phyloP scores from a whole-genome alignment of 2,329 filamentous ascomycete species.

The Ophiostoma perfectum region DNA sequence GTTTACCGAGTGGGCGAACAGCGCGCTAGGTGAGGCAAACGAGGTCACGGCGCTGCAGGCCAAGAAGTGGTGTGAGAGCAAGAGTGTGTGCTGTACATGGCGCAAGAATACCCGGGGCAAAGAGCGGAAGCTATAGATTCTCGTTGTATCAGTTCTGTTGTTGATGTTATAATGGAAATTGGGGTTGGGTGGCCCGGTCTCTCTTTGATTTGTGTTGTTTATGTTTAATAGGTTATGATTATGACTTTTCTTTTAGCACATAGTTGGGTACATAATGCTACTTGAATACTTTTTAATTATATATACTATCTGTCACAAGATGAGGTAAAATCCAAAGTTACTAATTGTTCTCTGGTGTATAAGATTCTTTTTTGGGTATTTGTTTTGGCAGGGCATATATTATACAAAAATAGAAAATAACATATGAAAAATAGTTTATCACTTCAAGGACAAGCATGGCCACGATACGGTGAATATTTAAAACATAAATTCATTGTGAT shows the following conservation, averaged over 20 bases:
- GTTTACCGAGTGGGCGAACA: conserved; percentile 74
- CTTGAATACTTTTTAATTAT: too few species aligned
- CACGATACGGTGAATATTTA: background rate
- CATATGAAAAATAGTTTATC: too few species aligned
- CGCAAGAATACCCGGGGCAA: conserved; percentile 50
- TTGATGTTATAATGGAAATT: background rate
- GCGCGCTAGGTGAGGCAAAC: conserved; percentile 53
- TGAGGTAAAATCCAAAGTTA: too few species aligned
- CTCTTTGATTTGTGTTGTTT: background rate
- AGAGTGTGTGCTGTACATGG: conserved; percentile 79
- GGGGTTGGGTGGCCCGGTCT: background rate
- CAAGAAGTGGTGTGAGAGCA: conserved; percentile 84
- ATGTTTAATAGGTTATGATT: background rate
- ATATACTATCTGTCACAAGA: too few species aligned
- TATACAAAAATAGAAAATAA: too few species aligned
- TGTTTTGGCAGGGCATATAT: too few species aligned
- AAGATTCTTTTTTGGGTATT: too few species aligned
- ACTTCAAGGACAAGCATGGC: too few species aligned
- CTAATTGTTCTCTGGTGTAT: too few species aligned
- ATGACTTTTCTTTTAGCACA: background rate
- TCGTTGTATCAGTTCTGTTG: background rate
- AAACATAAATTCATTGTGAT: background rate
- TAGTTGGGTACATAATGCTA: too few species aligned
- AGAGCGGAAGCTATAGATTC: conserved; percentile 46
- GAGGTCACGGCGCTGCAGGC: conserved; percentile 60